Evolutionary conservation across 2,329 filamentous ascomycete genomes (phyloP).

Genomic region (Alternaria longipes): DNA sequence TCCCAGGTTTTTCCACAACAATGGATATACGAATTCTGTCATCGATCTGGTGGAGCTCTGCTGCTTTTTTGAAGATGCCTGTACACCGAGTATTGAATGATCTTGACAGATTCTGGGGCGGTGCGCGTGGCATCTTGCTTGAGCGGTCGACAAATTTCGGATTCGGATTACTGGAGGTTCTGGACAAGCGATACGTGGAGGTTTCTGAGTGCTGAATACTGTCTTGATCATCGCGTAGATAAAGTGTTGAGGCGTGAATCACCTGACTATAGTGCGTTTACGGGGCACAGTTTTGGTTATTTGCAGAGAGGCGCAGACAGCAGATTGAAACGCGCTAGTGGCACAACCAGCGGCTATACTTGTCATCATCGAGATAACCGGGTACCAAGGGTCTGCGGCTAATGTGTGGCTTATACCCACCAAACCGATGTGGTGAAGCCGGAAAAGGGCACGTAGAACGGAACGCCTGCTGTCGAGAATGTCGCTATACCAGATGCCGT

Average conservation of each 20-base stretch:
- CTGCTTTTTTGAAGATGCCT: neutral
- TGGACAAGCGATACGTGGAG: too few species aligned
- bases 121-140: neutral
- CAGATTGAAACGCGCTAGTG: neutral
- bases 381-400: neutral
- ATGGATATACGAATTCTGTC: neutral
- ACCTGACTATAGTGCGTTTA: too few species aligned
- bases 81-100: neutral
- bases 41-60: slow-evolving; percentile 1
- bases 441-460: neutral
- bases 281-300: too few species aligned
- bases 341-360: neutral
- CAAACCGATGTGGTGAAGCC: neutral
- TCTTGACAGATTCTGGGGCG: neutral
- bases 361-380: too few species aligned
- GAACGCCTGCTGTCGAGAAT: neutral
- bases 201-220: neutral
- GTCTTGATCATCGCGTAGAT: too few species aligned
- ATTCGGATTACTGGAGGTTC: too few species aligned
- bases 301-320: neutral
- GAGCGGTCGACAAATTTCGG: too few species aligned
- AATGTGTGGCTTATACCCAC: neutral
- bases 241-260: too few species aligned
- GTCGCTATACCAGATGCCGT: too few species aligned
- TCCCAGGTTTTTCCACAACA: neutral